A percentile compares a stretch with the other conserved stretches of the same genome.
Evolutionary conservation across 2,329 filamentous ascomycete genomes (phyloP).

Genomic region (Claviceps fusiformis): DNA sequence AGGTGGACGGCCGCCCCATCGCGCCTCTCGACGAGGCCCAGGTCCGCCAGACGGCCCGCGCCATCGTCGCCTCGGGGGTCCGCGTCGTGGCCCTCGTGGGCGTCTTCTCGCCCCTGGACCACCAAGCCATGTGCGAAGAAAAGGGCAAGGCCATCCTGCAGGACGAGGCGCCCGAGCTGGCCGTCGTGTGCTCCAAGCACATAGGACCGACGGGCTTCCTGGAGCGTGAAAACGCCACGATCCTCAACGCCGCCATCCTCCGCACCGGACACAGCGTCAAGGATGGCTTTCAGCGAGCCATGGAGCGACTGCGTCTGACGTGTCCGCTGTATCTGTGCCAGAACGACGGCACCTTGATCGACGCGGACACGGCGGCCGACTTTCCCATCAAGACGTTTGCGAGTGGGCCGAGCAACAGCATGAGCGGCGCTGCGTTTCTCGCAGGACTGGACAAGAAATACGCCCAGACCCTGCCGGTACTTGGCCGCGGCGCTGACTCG

Average conservation of each 20-base stretch:
- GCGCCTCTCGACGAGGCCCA: conserved; percentile 22
- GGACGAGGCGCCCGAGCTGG: conserved; percentile 19
- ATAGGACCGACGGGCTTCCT: conserved; percentile 31
- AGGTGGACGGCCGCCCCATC: conserved; percentile 35
- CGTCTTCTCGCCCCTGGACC: conserved; percentile 32
- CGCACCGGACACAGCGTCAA: conserved; percentile 32
- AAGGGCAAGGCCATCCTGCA: conserved; percentile 23
- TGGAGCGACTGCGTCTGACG: conserved; percentile 24
- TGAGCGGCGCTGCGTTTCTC: conserved; percentile 39
- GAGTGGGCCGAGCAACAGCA: conserved; percentile 40
- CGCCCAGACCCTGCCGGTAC: not conserved
- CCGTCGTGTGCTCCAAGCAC: conserved; percentile 28
- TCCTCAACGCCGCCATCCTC: conserved; percentile 39
- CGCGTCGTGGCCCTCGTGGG: conserved; percentile 27
- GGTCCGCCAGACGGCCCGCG: conserved; percentile 19
- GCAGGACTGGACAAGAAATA: conserved; percentile 28
- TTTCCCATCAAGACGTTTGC: conserved; percentile 40
- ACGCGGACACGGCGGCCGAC: conserved; percentile 30
- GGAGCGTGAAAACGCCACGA: conserved; percentile 38
- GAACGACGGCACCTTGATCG: conserved; percentile 39
- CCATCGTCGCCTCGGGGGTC: conserved; percentile 23
- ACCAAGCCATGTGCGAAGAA: conserved; percentile 26
- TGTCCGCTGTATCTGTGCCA: conserved; percentile 37
- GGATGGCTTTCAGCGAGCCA: conserved; percentile 31
- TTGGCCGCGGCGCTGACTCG: not conserved